A percentile compares a stretch with the other conserved stretches of the same genome.
phyloP scores from a whole-genome alignment of 1,139 yeast species.

The Diutina neorugosa region DNA sequence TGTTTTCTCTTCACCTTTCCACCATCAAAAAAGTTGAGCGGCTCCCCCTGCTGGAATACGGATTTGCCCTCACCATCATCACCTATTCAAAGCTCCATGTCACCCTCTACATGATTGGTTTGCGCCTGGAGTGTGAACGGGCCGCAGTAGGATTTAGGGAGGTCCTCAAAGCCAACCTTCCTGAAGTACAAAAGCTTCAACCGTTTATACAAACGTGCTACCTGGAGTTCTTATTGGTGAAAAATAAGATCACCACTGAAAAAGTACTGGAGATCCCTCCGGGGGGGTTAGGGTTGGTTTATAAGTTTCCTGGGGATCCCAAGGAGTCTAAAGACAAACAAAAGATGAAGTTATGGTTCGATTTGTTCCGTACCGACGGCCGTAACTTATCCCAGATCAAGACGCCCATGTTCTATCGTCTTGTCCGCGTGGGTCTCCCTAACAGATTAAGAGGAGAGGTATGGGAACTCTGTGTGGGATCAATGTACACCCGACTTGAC shows the following conservation, averaged over 20 bases:
- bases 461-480: slow-evolving; percentile 90
- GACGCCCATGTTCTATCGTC: slow-evolving; percentile 68
- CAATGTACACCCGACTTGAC: slow-evolving; percentile 62
- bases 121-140: slow-evolving; percentile 66
- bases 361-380: slow-evolving; percentile 73
- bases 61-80: slow-evolving; percentile 65
- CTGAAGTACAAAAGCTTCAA: slow-evolving; percentile 47
- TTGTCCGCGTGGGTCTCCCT: slow-evolving; percentile 84
- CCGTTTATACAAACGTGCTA: slow-evolving; percentile 65
- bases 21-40: slow-evolving; percentile 81
- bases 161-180: slow-evolving; percentile 50
- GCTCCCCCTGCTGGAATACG: slow-evolving; percentile 60
- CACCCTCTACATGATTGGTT: slow-evolving; percentile 64
- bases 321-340: slow-evolving; percentile 67
- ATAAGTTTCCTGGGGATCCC: slow-evolving; percentile 85
- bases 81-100: slow-evolving; percentile 58
- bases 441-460: slow-evolving; percentile 87
- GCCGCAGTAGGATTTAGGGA: slow-evolving; percentile 62
- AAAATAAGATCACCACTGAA: slow-evolving; percentile 38
- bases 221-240: slow-evolving; percentile 70
- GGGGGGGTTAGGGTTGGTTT: slow-evolving; percentile 76
- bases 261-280: slow-evolving; percentile 45
- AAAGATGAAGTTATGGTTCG: slow-evolving; percentile 89
- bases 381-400: slow-evolving; percentile 66
- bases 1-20: slow-evolving; percentile 61